A percentile compares a stretch with the other conserved stretches of the same genome.
phyloP scores from a whole-genome alignment of 2,329 filamentous ascomycete genomes.

The Chaetomiaceae sp. region DNA sequence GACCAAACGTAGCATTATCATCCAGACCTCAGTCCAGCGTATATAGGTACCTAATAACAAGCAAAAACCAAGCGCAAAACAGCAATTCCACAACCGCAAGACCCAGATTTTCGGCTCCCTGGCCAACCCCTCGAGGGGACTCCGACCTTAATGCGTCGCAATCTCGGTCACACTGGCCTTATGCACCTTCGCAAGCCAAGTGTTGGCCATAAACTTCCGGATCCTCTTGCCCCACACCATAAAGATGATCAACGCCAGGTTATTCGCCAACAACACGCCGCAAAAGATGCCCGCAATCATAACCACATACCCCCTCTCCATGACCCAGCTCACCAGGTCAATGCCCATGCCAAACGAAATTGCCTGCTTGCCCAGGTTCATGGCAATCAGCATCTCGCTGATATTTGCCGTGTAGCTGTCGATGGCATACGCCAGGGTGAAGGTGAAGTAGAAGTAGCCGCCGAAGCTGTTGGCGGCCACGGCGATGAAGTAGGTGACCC shows the following conservation, averaged over 20 bases:
- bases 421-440: conserved; percentile 53
- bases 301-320: conserved; percentile 40
- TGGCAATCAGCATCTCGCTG: conserved; percentile 53
- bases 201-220: conserved; percentile 37
- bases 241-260: conserved; percentile 41
- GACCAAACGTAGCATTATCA: too few species aligned
- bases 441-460: conserved; percentile 48
- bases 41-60: too few species aligned
- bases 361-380: conserved; percentile 49
- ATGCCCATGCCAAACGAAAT: conserved; percentile 46
- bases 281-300: conserved; percentile 45
- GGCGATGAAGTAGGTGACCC: conserved; percentile 42
- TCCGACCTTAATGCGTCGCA: conserved; percentile 17
- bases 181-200: conserved; percentile 39
- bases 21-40: too few species aligned
- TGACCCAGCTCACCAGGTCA: conserved; percentile 44
- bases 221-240: conserved; percentile 45
- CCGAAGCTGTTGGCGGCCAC: conserved; percentile 41
- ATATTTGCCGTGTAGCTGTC: conserved; percentile 52
- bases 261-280: conserved; percentile 41
- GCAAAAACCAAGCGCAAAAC: too few species aligned
- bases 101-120: too few species aligned
- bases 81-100: too few species aligned
- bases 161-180: conserved; percentile 17
- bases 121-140: too few species aligned